These are phyloP conservation scores for Puccinia brachypodii DNA, from an alignment of 1,284 basidiomycete species.

Conservation along the genomic window DNA sequence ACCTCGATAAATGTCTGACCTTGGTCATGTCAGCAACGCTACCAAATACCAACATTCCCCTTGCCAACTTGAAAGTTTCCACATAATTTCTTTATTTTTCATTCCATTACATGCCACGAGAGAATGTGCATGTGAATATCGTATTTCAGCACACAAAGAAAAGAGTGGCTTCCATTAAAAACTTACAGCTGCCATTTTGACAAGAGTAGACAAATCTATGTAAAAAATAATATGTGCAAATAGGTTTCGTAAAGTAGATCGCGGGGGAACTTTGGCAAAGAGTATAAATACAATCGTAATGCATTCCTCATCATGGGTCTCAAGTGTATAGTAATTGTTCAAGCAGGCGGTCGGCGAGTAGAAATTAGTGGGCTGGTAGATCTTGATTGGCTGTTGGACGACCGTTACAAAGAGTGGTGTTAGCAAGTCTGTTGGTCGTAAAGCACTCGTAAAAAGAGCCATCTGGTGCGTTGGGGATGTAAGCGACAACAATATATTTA, in stretches of 20 bases:
- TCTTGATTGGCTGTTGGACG: conserved; percentile 11
- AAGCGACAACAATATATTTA: not conserved
- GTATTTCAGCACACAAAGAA: not conserved
- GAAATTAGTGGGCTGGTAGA: conserved; percentile 23
- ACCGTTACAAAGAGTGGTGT: not conserved
- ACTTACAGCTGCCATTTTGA: not conserved
- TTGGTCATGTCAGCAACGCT: too few species aligned
- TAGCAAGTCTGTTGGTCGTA: not conserved
- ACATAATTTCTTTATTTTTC: too few species aligned
- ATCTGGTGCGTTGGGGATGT: not conserved
- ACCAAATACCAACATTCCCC: too few species aligned
- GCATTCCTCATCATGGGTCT: not conserved
- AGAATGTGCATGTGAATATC: too few species aligned
- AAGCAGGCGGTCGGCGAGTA: conserved; percentile 4
- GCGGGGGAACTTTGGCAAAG: not conserved
- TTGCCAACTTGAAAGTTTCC: too few species aligned
- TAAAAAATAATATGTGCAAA: not conserved
- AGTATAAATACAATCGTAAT: not conserved
- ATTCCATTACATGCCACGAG: too few species aligned
- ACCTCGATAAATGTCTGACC: too few species aligned
- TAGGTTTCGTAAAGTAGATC: not conserved
- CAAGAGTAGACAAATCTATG: not conserved
- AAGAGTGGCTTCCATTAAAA: not conserved
- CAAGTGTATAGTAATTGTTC: not conserved
- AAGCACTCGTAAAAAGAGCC: too few species aligned